Conservation (phyloP, 768 basidiomycete genomes). For the Pilatotrama ljubarskyi region DNA sequence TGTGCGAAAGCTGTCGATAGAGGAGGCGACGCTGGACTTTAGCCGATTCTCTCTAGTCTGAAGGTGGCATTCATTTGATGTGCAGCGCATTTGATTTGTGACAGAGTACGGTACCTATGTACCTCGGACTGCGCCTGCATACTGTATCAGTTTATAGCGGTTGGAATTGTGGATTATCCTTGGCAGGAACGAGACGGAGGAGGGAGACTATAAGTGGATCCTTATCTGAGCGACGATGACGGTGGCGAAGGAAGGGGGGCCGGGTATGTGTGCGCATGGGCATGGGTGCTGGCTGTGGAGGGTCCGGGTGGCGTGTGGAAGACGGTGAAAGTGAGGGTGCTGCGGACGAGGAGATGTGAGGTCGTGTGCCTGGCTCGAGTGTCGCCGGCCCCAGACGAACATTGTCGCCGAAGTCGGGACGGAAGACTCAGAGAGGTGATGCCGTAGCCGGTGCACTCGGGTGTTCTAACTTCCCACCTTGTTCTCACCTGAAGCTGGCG, state of each 20-base stretch:
- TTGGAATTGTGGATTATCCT: too few species aligned
- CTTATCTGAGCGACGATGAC: background rate
- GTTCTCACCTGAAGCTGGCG: background rate
- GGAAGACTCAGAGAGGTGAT: background rate
- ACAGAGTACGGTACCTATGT: background rate
- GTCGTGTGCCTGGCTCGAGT: constrained; percentile 1
- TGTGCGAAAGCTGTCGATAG: constrained; percentile 71
- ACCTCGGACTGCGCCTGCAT: background rate
- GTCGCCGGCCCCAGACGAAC: background rate
- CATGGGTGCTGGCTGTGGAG: constrained; percentile 52
- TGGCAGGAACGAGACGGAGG: too few species aligned
- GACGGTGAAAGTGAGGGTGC: background rate
- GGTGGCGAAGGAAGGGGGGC: background rate
- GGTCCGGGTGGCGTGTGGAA: too few species aligned
- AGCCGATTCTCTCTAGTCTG: constrained; percentile 30
- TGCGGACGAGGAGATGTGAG: background rate
- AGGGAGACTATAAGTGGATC: background rate
- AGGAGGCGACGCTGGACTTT: constrained; percentile 79
- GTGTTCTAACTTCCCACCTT: background rate
- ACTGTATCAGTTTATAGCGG: too few species aligned
- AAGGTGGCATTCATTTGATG: background rate
- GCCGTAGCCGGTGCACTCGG: background rate
- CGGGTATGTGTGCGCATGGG: constrained; percentile 38
- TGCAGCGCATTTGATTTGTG: background rate
- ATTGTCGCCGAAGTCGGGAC: background rate